Evolutionary conservation across 164 flowering plant genomes (phyloP).

Genomic region (Pachysandra terminalis): DNA sequence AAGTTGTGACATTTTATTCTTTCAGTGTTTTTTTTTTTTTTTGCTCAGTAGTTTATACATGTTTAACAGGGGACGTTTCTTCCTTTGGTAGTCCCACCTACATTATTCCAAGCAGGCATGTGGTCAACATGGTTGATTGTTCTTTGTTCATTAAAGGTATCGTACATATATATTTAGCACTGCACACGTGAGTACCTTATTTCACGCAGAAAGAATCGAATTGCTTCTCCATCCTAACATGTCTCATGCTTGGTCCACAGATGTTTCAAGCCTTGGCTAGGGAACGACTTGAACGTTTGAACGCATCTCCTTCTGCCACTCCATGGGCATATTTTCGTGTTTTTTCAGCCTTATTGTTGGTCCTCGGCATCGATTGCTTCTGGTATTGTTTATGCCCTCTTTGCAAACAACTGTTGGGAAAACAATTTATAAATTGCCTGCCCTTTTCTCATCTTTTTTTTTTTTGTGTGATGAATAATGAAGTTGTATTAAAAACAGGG

Average conservation of each 20-base stretch:
- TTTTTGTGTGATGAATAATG: too few relatives aligned
- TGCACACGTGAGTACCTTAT: neutral
- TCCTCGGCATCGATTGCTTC: conserved; percentile 54
- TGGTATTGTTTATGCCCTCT: conserved; percentile 45
- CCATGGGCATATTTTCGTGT: conserved; percentile 90
- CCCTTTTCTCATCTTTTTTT: too few relatives aligned
- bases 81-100: conserved; percentile 79
- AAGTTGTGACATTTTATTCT: neutral
- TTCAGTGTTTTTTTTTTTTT: neutral
- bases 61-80: conserved; percentile 76
- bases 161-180: neutral
- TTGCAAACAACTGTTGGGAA: neutral
- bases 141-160: conserved; percentile 85
- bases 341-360: conserved; percentile 68
- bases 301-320: conserved; percentile 91
- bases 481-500: too few relatives aligned
- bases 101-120: conserved; percentile 60
- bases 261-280: conserved; percentile 95
- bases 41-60: neutral
- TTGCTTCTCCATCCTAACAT: conserved; percentile 7
- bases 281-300: conserved; percentile 89
- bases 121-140: conserved; percentile 88
- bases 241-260: conserved; percentile 34
- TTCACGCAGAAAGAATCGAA: neutral
- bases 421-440: too few relatives aligned